Evolutionary conservation across 345 rosid species (phyloP).

Genomic region (Melaleuca alternifolia): DNA sequence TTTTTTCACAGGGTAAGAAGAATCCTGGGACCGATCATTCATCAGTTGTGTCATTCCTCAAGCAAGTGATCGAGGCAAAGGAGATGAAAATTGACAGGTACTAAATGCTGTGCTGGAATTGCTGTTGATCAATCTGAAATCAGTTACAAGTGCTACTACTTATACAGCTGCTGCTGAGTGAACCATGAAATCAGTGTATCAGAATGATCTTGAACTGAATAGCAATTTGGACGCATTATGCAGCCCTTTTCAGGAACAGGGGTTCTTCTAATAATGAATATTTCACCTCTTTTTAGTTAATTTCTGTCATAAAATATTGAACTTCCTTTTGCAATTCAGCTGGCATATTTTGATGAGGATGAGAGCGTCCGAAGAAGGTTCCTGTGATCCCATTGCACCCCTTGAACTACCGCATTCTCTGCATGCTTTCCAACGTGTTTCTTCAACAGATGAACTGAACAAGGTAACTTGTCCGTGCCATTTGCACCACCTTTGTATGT

Average conservation of each 20-base stretch:
- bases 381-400: conserved; percentile 86
- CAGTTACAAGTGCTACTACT: neutral
- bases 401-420: conserved; percentile 91
- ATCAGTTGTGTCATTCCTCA: conserved; percentile 50
- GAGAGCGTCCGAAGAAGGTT: conserved; percentile 53
- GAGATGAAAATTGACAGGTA: conserved; percentile 95
- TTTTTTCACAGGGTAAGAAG: conserved; percentile 73
- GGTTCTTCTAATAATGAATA: neutral
- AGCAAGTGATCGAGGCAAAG: conserved; percentile 51
- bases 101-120: neutral
- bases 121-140: neutral
- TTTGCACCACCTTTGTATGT: neutral
- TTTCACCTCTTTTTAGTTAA: neutral
- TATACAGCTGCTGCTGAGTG: neutral
- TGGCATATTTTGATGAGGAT: conserved; percentile 98
- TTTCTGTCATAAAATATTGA: neutral
- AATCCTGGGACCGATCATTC: conserved; percentile 71
- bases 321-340: conserved; percentile 16
- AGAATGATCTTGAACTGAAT: neutral
- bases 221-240: neutral
- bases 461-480: conserved; percentile 20
- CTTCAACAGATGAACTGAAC: conserved; percentile 57
- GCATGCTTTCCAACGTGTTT: conserved; percentile 78
- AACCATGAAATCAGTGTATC: neutral
- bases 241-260: neutral